These are phyloP conservation scores for Plasmodium fragile DNA, from an alignment of 169 alveolate genomes.

Conservation along the genomic window DNA sequence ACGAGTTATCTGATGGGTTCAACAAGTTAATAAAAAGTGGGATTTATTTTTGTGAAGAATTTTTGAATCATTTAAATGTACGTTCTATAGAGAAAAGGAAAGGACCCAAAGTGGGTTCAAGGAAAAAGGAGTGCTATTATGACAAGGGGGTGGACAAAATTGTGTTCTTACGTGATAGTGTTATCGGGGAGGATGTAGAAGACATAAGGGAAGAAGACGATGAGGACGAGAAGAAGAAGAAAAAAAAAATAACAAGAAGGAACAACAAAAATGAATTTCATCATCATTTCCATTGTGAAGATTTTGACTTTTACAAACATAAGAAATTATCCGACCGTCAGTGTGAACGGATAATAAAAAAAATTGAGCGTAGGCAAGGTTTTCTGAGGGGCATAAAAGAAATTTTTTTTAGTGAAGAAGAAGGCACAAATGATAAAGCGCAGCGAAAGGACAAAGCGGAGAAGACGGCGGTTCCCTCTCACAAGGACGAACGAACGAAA, in stretches of 20 bases:
- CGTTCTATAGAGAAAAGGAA: constrained; percentile 11
- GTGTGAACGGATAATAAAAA: constrained; percentile 42
- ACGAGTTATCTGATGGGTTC: neutral
- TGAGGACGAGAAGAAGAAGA: neutral
- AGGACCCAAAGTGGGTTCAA: constrained; percentile 5
- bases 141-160: neutral
- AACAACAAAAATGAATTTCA: constrained; percentile 46
- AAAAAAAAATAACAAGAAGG: neutral
- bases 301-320: constrained; percentile 37
- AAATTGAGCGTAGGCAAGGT: constrained; percentile 41
- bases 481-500: neutral
- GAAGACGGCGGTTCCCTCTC: neutral
- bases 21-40: constrained; percentile 50
- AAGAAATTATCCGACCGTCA: constrained; percentile 37
- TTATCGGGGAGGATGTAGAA: neutral
- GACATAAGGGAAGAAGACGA: neutral
- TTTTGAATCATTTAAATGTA: constrained; percentile 26
- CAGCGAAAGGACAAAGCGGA: neutral
- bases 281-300: constrained; percentile 19
- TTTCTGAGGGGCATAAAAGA: constrained; percentile 32
- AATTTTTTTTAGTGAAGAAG: constrained; percentile 17
- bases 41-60: constrained; percentile 31
- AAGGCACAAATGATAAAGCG: neutral
- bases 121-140: constrained; percentile 45
- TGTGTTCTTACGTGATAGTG: constrained; percentile 21